Percentiles rank a stretch among this genome's conserved stretches.
Evolutionary conservation across 257 asterid species (phyloP).

Genomic region (Orobanche coerulescens): DNA sequence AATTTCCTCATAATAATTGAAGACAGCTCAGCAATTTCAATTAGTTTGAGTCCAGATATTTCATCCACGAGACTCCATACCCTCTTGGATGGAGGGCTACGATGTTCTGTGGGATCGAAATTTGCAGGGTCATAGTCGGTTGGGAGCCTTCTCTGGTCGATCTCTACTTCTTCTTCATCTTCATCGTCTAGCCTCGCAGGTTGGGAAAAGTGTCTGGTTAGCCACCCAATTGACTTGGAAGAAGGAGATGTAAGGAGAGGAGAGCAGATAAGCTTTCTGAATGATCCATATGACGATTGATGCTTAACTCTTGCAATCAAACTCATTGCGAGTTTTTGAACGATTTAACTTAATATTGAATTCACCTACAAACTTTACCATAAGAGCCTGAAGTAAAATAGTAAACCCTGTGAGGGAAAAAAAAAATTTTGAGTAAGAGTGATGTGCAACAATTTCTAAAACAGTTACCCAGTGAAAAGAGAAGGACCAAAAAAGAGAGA

Average conservation of each 20-base stretch:
- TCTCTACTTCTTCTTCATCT: conserved; percentile 55
- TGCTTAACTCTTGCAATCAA: conserved; percentile 44
- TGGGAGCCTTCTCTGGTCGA: conserved; percentile 72
- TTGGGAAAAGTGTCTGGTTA: conserved; percentile 35
- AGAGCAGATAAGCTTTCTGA: conserved; percentile 23
- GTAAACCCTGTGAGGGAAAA: conserved; percentile 6
- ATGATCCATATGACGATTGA: conserved; percentile 32
- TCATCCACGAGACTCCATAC: conserved; percentile 85
- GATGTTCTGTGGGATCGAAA: conserved; percentile 74
- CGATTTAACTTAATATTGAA: background rate
- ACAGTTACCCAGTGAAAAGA: no score
- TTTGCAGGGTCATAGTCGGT: conserved; percentile 69
- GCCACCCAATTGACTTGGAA: conserved; percentile 25
- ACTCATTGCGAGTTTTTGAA: conserved; percentile 38
- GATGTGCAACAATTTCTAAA: background rate
- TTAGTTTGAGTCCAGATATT: conserved; percentile 57
- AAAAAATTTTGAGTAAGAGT: background rate
- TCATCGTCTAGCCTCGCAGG: conserved; percentile 53
- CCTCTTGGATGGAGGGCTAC: conserved; percentile 67
- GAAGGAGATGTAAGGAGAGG: conserved; percentile 17
- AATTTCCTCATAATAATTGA: conserved; percentile 45
- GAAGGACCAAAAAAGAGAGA: background rate
- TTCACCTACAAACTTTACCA: conserved; percentile 16
- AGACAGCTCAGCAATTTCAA: conserved; percentile 48
- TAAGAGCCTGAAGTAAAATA: background rate